Evolutionary conservation across 495 filamentous ascomycete genomes (phyloP).

Genomic region (Trichoderma asperelloides): DNA sequence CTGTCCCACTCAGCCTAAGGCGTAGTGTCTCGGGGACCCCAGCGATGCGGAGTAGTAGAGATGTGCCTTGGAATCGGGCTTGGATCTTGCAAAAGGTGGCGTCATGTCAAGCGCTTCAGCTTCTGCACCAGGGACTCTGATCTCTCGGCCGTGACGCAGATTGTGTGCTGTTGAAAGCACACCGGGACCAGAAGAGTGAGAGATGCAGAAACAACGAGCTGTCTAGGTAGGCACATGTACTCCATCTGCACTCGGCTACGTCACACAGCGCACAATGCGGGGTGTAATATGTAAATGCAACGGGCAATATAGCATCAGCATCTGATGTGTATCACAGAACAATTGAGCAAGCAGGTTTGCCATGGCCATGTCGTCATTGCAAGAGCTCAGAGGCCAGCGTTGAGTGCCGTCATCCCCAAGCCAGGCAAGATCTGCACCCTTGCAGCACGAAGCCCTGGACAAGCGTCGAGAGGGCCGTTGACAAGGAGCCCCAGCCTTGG

Average conservation of each 20-base stretch:
- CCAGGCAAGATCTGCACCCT: slow-evolving; percentile 2
- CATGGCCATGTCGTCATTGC: not conserved
- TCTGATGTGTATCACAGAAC: not conserved
- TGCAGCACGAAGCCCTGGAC: not conserved
- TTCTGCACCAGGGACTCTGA: not conserved
- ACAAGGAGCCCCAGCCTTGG: not conserved
- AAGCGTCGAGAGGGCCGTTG: not conserved
- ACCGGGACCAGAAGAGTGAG: not conserved
- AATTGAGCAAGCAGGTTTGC: not conserved
- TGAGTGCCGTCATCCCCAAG: not conserved
- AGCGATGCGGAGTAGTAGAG: not conserved
- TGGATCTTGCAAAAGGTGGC: not conserved
- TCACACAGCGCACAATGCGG: not conserved
- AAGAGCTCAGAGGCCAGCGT: not conserved
- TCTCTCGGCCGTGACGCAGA: not conserved
- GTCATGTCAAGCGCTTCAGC: not conserved
- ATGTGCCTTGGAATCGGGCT: not conserved
- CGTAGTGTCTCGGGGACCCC: not conserved
- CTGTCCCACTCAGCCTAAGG: not conserved
- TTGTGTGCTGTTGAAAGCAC: not conserved
- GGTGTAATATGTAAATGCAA: not conserved
- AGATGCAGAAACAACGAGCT: not conserved
- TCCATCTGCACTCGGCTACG: not conserved
- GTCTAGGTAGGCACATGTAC: no score
- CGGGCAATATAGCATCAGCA: not conserved